Base-by-base conservation (phyloP, 768 basidiomycete genomes). In the Leccinum subgranulosum region DNA sequence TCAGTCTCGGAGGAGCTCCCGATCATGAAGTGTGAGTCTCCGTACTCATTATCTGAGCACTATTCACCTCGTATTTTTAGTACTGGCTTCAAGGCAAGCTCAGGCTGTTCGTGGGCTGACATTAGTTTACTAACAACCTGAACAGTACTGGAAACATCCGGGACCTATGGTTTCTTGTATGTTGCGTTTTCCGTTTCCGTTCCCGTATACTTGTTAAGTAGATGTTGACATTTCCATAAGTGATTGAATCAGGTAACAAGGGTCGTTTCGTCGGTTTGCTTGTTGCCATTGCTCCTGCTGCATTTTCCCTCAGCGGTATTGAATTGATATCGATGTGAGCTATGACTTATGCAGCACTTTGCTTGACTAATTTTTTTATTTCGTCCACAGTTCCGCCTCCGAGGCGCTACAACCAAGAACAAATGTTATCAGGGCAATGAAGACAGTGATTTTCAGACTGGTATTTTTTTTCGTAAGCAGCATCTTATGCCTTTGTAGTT, bases 391-490 rank as follows among this genome's bases (percentile, higher is more conserved):
- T 54, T 83, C 88, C 27, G 89, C 88, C 15, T 87, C 86, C 0
- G 92, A 94, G 72, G 86, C 88, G 0, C 77, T 83, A 66, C 89
- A 81, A 66, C 92, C 92, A 6, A 83, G 90, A 39, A 84, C 86
- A 29, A 91, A 90, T 65, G 88, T 94, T 60, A 76, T 84, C 23
- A 89, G 84, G 66, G 90, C 90, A 23, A 84, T 91, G 52, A 78
- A 81, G 34, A 79, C 87, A 25, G 90, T 94, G 6, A 90, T 92
- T 69, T 90, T 84, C 74, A 86, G 93, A 60, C 87, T 96, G 64
- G 60, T 88, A 8, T 46, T 64, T 3, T 66, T 67, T 45, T 67
- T 58, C 36, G 66, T 67, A 12, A 51, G 65, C 39, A 33, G n/a
- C 2, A 2, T 27, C 6, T 34, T 6, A 2, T 21, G 1, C 5